Percentiles rank a stretch among this genome's conserved stretches.
These are phyloP conservation scores for Ceratobasidium sp. DNA, from an alignment of 1,284 basidiomycete genomes.

Conservation along the genomic window DNA sequence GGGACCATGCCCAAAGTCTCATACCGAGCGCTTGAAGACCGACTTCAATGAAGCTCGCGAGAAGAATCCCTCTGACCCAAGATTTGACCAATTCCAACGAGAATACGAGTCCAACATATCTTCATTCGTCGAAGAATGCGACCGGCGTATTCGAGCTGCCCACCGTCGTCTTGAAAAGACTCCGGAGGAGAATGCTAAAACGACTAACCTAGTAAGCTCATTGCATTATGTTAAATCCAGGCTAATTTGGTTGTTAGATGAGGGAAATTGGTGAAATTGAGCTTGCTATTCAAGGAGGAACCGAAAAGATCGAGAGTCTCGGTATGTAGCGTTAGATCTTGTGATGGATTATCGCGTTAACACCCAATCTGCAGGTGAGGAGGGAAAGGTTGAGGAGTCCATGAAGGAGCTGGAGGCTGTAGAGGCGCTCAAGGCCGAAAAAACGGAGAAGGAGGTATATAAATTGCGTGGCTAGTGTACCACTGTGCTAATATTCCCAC, in stretches of 20 bases:
- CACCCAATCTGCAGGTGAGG: slow-evolving; percentile 71
- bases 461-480: slow-evolving; percentile 20
- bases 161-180: slow-evolving; percentile 98
- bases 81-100: slow-evolving; percentile 86
- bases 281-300: slow-evolving; percentile 96
- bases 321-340: slow-evolving; percentile 63
- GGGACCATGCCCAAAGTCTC: slow-evolving; percentile 96
- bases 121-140: slow-evolving; percentile 97
- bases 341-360: slow-evolving; percentile 42
- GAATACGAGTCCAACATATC: slow-evolving; percentile 97
- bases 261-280: slow-evolving; percentile 99
- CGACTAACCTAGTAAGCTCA: slow-evolving; percentile 83
- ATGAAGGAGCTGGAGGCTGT: slow-evolving; percentile 98
- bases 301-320: slow-evolving; percentile 95
- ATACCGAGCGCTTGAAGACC: slow-evolving; percentile 93
- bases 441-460: slow-evolving; percentile 91
- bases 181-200: slow-evolving; percentile 98
- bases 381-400: slow-evolving; percentile 98
- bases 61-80: slow-evolving; percentile 77
- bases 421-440: slow-evolving; percentile 96
- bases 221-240: not conserved
- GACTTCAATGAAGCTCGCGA: slow-evolving; percentile 87
- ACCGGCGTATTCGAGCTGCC: slow-evolving; percentile 92
- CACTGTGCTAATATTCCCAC: slow-evolving; percentile 35
- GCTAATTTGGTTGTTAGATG: slow-evolving; percentile 69